Conservation (phyloP, 306 rosid genomes). For the Glycine tomentella region DNA sequence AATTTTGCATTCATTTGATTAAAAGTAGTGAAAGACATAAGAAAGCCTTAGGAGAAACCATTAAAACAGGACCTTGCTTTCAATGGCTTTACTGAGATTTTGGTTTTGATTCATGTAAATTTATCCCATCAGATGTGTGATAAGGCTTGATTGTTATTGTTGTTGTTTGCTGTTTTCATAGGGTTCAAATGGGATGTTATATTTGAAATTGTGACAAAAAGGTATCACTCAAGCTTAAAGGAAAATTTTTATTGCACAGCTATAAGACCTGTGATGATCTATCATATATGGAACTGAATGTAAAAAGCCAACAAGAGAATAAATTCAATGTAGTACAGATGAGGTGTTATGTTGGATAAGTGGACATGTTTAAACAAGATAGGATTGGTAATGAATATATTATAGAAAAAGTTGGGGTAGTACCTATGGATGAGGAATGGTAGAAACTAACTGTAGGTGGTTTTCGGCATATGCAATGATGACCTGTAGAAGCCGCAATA, state of each 20-base stretch:
- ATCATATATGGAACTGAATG: not conserved
- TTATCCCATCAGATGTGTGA: conserved; percentile 8
- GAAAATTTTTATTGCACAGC: not conserved
- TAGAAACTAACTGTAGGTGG: not conserved
- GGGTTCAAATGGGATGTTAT: not conserved
- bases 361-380: not conserved
- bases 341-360: not conserved
- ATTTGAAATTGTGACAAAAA: not conserved
- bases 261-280: not conserved
- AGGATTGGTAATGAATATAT: not conserved
- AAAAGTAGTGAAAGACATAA: conserved; percentile 9
- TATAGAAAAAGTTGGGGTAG: conserved; percentile 3
- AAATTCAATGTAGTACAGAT: not conserved
- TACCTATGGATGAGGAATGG: not conserved
- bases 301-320: not conserved
- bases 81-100: conserved; percentile 19
- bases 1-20: not conserved
- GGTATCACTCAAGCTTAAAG: not conserved
- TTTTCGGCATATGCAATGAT: not conserved
- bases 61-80: conserved; percentile 19
- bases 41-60: not conserved
- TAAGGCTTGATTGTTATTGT: not conserved
- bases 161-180: conserved; percentile 25
- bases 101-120: conserved; percentile 29
- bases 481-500: not conserved